phyloP scores from a whole-genome alignment of 129 eudicot genomes.

The Rutidosis leptorrhynchoides region DNA sequence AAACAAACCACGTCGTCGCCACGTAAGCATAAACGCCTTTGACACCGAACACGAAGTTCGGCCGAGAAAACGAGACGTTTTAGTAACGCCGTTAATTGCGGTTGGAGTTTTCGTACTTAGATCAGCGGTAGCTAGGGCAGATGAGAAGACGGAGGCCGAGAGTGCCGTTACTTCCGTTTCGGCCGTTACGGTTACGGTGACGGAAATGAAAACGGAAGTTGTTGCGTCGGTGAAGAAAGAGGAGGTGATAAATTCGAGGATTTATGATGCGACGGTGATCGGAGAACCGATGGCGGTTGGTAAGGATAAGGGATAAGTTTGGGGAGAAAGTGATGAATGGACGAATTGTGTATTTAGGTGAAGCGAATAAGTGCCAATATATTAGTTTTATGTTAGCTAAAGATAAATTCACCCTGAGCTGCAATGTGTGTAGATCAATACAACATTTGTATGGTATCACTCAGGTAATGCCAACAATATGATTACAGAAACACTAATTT shows the following conservation, averaged over 20 bases:
- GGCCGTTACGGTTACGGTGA: constrained; percentile 6
- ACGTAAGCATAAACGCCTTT: constrained; percentile 27
- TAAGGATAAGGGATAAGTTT: constrained; percentile 78
- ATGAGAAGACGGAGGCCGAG: constrained; percentile 37
- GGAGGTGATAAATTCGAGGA: constrained; percentile 77
- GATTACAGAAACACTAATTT: neutral
- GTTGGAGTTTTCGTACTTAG: constrained; percentile 60
- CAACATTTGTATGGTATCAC: neutral
- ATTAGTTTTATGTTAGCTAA: neutral
- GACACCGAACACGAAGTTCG: constrained; percentile 22
- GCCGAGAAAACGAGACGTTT: constrained; percentile 52
- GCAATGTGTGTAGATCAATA: neutral
- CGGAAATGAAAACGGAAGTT: constrained; percentile 22
- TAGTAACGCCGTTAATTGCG: constrained; percentile 62
- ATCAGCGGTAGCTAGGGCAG: constrained; percentile 77
- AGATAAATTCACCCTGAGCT: neutral
- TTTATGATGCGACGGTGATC: constrained; percentile 89
- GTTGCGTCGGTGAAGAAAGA: constrained; percentile 40
- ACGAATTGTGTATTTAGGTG: constrained; percentile 86
- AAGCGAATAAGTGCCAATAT: constrained; percentile 97
- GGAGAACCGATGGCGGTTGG: constrained; percentile 99
- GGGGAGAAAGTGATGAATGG: constrained; percentile 98
- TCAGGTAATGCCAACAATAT: neutral
- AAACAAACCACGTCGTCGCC: constrained; percentile 28
- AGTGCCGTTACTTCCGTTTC: neutral